phyloP scores from a whole-genome alignment of 768 basidiomycete genomes.

The Strobilomyces confusus region DNA sequence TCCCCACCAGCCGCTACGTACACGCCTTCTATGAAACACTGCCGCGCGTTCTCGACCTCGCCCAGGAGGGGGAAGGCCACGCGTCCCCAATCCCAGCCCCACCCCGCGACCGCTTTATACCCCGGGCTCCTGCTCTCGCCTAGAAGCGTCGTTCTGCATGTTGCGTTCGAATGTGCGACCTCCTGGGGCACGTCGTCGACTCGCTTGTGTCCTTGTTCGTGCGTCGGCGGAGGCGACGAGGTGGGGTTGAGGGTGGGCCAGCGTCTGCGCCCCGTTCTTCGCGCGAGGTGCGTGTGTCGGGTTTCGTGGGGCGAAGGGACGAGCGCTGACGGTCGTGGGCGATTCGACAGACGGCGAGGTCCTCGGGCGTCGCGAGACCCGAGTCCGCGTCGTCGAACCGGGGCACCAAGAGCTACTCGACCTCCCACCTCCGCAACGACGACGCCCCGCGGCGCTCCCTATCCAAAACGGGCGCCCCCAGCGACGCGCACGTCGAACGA shows the following conservation, averaged over 20 bases:
- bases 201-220: slow-evolving; percentile 7
- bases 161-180: slow-evolving; percentile 13
- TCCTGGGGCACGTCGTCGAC: slow-evolving; percentile 9
- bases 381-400: background rate
- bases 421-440: background rate
- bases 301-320: background rate
- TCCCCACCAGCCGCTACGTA: too few relatives aligned
- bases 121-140: background rate
- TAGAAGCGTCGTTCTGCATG: slow-evolving; percentile 7
- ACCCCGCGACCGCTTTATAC: slow-evolving; percentile 9
- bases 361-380: background rate
- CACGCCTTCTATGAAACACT: slow-evolving; percentile 6
- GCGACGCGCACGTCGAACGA: background rate
- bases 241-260: background rate
- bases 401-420: background rate
- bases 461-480: background rate
- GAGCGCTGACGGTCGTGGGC: background rate
- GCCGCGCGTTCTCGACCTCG: background rate
- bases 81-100: slow-evolving; percentile 5
- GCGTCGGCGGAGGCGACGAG: background rate
- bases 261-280: background rate
- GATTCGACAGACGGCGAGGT: background rate
- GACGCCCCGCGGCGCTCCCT: background rate
- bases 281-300: slow-evolving; percentile 3
- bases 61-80: too few relatives aligned